Evolutionary conservation across 1,139 yeast genomes (phyloP), one percentile per base, ranked within the genome.

Genomic region (Geotrichum cucujoidarum): DNA sequence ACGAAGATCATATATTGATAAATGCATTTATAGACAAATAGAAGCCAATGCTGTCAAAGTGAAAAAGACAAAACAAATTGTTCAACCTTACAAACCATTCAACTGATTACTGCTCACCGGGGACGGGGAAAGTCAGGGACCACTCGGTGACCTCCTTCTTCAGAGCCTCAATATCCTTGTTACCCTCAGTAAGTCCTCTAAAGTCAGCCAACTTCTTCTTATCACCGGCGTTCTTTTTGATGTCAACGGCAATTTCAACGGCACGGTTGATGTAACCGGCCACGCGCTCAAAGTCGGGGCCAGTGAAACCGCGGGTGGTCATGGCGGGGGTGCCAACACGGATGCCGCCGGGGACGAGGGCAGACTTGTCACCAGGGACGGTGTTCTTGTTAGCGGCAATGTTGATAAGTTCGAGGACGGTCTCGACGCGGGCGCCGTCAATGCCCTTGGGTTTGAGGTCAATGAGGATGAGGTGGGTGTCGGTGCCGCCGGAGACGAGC

Each of bases 271-370:
- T 83, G 73, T 79, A 88, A 51, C 75, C 78, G 22, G 89, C 86
- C 50, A 90, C 94, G 64, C 78, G 76, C 56, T 74, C 79, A 61
- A 90, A 90, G 62, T 90, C 97, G 41, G 70, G 76, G 53, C 77
- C 78, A 39, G 83, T 83, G 62, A 90, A 83, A 24, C 97, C 97
- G 74, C 97, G 83, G 45, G 97, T 88, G 55, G 97, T 85, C 97
- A 90, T 90, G 51, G 97, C 97, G 50, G 97, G 97, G 39, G 97
- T 87, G 60, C 97, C 97, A 52, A 90, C 88, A 75, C 97, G 84
- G 63, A 90, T 76, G 58, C 97, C 97, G 46, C 95, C 87, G 61
- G 97, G 97, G 71, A 87, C 88, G 58, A 90, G 74, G 29, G 97
- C 97, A 36, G 95, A 84, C 68, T 82, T 83, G 73, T 90, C 97